These are phyloP conservation scores for Stephanodiscus triporus DNA, from an alignment of 108 stramenopile genomes.

Conservation along the genomic window DNA sequence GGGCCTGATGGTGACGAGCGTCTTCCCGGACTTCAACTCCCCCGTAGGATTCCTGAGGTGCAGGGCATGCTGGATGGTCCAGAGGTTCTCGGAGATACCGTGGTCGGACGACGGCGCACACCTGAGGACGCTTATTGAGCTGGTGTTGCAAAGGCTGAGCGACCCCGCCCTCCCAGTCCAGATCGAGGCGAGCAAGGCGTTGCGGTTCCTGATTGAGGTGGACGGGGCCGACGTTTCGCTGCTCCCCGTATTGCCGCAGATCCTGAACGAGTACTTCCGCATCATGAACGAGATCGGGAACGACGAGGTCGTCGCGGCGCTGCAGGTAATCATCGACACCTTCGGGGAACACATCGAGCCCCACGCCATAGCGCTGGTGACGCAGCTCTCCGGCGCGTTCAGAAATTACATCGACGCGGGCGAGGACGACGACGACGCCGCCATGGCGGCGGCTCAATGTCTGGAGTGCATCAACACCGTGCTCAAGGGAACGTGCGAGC, in stretches of 20 bases:
- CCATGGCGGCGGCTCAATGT: slow-evolving; percentile 96
- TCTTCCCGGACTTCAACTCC: slow-evolving; percentile 93
- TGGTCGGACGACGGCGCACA: slow-evolving; percentile 85
- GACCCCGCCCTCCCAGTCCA: slow-evolving; percentile 97
- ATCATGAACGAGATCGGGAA: slow-evolving; percentile 98
- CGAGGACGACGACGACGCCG: slow-evolving; percentile 96
- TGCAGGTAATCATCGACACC: slow-evolving; percentile 92
- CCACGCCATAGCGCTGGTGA: slow-evolving; percentile 90
- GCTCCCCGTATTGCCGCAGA: slow-evolving; percentile 88
- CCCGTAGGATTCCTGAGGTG: slow-evolving; percentile 91
- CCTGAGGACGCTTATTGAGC: slow-evolving; percentile 62
- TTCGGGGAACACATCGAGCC: slow-evolving; percentile 96
- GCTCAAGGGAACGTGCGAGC: slow-evolving; percentile 84
- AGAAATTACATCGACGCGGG: slow-evolving; percentile 86
- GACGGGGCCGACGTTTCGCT: slow-evolving; percentile 90
- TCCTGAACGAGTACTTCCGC: slow-evolving; percentile 96
- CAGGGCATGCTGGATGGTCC: slow-evolving; percentile 96
- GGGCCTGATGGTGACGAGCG: slow-evolving; percentile 86
- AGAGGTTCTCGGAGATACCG: slow-evolving; percentile 78
- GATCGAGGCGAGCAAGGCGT: slow-evolving; percentile 92
- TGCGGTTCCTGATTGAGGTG: slow-evolving; percentile 91
- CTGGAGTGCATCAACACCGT: slow-evolving; percentile 95
- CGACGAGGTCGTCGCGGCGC: slow-evolving; percentile 93
- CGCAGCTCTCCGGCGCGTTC: slow-evolving; percentile 90
- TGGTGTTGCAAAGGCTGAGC: slow-evolving; percentile 81